phyloP scores from a whole-genome alignment of 2,329 filamentous ascomycete genomes.

The Reticulascus tulasneorum region DNA sequence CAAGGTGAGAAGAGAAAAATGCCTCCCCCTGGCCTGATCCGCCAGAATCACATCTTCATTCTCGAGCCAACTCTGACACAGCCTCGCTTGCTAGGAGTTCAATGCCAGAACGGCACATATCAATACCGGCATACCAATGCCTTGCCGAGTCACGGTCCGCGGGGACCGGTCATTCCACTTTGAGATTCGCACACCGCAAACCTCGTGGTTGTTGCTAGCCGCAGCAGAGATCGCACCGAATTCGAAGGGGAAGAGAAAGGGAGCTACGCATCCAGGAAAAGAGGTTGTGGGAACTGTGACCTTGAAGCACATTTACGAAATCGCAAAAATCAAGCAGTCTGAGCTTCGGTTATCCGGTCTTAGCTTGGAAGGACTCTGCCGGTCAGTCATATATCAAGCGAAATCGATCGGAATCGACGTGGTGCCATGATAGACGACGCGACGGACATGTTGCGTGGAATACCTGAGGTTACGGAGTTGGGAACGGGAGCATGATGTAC shows the following conservation, averaged over 20 bases:
- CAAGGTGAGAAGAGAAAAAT: no score
- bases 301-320: conserved; percentile 95
- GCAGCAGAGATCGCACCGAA: conserved; percentile 69
- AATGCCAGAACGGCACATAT: conserved; percentile 91
- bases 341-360: conserved; percentile 71
- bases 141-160: conserved; percentile 85
- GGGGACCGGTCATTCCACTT: conserved; percentile 92
- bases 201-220: conserved; percentile 81
- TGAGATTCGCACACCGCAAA: conserved; percentile 90
- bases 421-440: conserved; percentile 45
- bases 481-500: no score
- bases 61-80: conserved; percentile 12
- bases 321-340: conserved; percentile 90
- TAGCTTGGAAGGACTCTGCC: conserved; percentile 67
- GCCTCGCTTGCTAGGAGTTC: conserved; percentile 67
- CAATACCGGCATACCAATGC: conserved; percentile 76
- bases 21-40: background rate
- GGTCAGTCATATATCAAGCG: conserved; percentile 69
- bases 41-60: conserved; percentile 5
- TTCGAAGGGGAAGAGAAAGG: conserved; percentile 75
- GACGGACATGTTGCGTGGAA: no score
- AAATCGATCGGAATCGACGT: conserved; percentile 73
- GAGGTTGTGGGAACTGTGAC: conserved; percentile 82
- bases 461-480: no score
- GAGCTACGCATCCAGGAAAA: conserved; percentile 68